A percentile compares a stretch with the other conserved stretches of the same genome.
Evolutionary conservation across 768 basidiomycete species (phyloP).

Genomic region (Boletus tylopilopsis): DNA sequence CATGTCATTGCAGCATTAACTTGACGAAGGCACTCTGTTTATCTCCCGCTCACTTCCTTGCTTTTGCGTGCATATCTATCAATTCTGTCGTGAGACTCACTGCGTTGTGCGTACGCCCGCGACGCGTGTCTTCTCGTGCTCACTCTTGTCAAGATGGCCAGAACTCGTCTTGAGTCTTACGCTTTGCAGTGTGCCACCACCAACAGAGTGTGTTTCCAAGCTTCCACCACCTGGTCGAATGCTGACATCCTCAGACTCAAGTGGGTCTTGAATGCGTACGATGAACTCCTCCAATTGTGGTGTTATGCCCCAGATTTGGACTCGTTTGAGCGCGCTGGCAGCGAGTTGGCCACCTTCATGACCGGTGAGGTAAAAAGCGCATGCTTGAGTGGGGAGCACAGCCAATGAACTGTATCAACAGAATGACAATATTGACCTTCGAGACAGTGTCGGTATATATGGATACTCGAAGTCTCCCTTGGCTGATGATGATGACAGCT

Average conservation of each 20-base stretch:
- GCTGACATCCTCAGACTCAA: slow-evolving; percentile 42
- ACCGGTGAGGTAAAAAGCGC: slow-evolving; percentile 48
- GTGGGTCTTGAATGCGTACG: slow-evolving; percentile 57
- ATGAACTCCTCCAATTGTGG: slow-evolving; percentile 61
- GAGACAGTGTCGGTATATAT: slow-evolving; percentile 54
- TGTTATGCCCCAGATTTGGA: slow-evolving; percentile 65
- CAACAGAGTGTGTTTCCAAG: slow-evolving; percentile 51
- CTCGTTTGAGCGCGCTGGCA: slow-evolving; percentile 60
- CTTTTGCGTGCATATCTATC: slow-evolving; percentile 57
- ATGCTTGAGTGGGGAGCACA: not conserved
- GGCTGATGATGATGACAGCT: slow-evolving; percentile 41
- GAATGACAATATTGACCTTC: slow-evolving; percentile 45
- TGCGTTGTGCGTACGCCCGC: slow-evolving; percentile 46
- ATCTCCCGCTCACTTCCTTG: slow-evolving; percentile 68
- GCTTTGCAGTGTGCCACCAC: slow-evolving; percentile 63
- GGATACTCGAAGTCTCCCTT: not conserved
- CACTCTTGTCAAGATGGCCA: slow-evolving; percentile 51
- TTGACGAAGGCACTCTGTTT: slow-evolving; percentile 50
- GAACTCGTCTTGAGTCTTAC: slow-evolving; percentile 67
- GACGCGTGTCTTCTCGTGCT: slow-evolving; percentile 2
- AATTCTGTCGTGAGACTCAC: slow-evolving; percentile 62
- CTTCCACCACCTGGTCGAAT: not conserved
- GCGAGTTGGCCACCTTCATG: slow-evolving; percentile 55
- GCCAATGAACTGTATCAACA: slow-evolving; percentile 3
- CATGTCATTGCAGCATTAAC: not conserved